Evolutionary conservation across 805 yeast species (phyloP), one percentile per base, ranked within the genome.

Genomic region (Sugiyamaella chiloensis): DNA sequence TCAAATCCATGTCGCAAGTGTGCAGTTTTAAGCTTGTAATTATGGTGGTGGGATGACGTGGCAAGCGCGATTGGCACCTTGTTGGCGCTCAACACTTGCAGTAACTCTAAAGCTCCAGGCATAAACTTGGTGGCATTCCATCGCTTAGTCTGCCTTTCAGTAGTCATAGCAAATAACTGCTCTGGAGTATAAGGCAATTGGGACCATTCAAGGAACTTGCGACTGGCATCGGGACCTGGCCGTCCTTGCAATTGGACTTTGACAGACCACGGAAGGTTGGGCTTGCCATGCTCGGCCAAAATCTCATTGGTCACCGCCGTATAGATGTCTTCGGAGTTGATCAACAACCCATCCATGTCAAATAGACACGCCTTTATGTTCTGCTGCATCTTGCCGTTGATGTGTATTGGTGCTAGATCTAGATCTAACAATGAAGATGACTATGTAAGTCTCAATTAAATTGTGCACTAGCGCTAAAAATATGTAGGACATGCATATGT

Each of bases 311-410:
- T 71, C 2, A 87, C 85, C 48, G 80, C 79, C 1, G 99, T 91
- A 65, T 93, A 93, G 47, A 90, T 73, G 55, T 87, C 95, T 66
- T 93, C 99, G 3, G 97, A 86, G 69, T 90, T 87, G 61, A 93
- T 78, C 53, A 93, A 72, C 20, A 95, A 77, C 1, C 99, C 99
- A 64, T 93, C 99, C 98, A 93, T 74, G 73, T 84, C 87, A 61
- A 83, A 83, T 52, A 83, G 82, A 71, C 88, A 83, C 27, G 89
- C 90, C 63, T 73, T 80, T 60, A 73, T 68, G 42, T 47, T 47
- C 37, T n/a, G n/a, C n/a, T n/a, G n/a, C n/a, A n/a, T n/a, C n/a
- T n/a, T n/a, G n/a, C n/a, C n/a, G n/a, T n/a, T n/a, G n/a, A n/a
- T n/a, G n/a, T n/a, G n/a, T n/a, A n/a, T n/a, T n/a, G n/a, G n/a